These are phyloP conservation scores for Beverwykella pulmonaria DNA, from an alignment of 495 filamentous ascomycete genomes.

Conservation along the genomic window DNA sequence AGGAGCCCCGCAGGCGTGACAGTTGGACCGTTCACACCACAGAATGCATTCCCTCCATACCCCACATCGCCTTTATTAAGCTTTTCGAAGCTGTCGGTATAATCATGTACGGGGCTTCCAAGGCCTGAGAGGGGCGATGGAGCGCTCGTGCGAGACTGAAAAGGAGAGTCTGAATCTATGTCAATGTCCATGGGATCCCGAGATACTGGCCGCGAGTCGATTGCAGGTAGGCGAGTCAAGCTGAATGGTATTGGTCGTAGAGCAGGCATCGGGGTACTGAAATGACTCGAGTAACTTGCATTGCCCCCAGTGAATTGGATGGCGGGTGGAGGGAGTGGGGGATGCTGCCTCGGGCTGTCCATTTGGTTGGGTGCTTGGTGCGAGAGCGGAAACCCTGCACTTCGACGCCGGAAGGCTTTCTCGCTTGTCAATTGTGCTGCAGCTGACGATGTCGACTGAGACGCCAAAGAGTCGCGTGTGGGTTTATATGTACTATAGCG, in stretches of 20 bases:
- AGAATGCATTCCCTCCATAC: conserved; percentile 65
- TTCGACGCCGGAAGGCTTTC: conserved; percentile 37
- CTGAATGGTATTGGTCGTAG: conserved; percentile 30
- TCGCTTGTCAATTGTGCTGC: conserved; percentile 24
- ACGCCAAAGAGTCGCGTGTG: conserved; percentile 48
- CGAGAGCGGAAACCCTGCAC: conserved; percentile 32
- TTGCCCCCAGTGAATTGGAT: conserved; percentile 30
- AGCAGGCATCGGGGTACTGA: conserved; percentile 14
- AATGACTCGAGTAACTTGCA: neutral
- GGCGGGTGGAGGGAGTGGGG: conserved; percentile 25
- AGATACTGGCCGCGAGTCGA: conserved; percentile 36
- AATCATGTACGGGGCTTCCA: neutral
- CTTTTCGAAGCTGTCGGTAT: conserved; percentile 60
- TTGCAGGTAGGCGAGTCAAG: conserved; percentile 12
- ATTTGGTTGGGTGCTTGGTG: conserved; percentile 31
- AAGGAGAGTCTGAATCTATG: conserved; percentile 36
- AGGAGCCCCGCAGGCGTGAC: conserved; percentile 39
- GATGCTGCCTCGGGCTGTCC: conserved; percentile 16
- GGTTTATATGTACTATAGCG: conserved; percentile 85
- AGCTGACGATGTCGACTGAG: conserved; percentile 22
- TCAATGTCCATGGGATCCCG: conserved; percentile 41
- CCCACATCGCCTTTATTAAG: conserved; percentile 67
- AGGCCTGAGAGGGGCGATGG: neutral
- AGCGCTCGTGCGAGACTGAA: conserved; percentile 20
- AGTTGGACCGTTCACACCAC: conserved; percentile 24